Conservation (phyloP, 495 filamentous ascomycete genomes). For the Penicillium psychrofluorescens region DNA sequence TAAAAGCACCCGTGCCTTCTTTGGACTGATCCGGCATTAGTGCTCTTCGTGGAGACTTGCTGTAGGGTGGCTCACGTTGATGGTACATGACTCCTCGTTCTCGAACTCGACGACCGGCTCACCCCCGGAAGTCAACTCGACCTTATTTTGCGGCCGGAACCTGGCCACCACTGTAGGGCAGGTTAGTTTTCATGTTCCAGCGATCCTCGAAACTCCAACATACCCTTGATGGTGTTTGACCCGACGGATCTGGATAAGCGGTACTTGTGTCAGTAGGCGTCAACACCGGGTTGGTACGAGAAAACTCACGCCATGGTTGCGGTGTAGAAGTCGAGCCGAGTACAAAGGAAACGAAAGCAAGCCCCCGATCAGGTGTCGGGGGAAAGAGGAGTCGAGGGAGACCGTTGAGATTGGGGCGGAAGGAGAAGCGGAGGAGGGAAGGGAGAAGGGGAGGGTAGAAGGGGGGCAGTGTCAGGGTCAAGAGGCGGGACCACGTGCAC, state of each 20-base stretch:
- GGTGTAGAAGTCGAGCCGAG: not conserved
- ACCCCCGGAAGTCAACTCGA: conserved; percentile 83
- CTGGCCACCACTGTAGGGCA: conserved; percentile 71
- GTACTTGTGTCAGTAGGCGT: conserved; percentile 3
- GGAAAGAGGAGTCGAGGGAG: not conserved
- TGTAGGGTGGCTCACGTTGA: conserved; percentile 54
- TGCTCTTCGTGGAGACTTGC: too few relatives aligned
- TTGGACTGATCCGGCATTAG: conserved; percentile 50
- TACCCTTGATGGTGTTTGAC: conserved; percentile 70
- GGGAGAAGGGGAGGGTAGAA: not conserved
- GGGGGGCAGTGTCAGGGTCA: too few relatives aligned
- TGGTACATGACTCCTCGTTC: conserved; percentile 77
- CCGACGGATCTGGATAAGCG: conserved; percentile 21
- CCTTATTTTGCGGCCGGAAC: conserved; percentile 93
- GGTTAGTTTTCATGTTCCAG: conserved; percentile 8
- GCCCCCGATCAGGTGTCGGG: conserved; percentile 25
- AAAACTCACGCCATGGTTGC: conserved; percentile 44
- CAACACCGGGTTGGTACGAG: conserved; percentile 1
- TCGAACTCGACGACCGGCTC: conserved; percentile 85
- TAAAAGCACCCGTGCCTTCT: conserved; percentile 80
- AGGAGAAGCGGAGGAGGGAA: conserved; percentile 21
- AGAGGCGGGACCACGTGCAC: too few relatives aligned
- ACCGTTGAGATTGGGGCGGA: not conserved
- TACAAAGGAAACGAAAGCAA: not conserved
- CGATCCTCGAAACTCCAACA: conserved; percentile 9